Conservation (phyloP, 1,284 basidiomycete species). For the Leccinum variabile region DNA sequence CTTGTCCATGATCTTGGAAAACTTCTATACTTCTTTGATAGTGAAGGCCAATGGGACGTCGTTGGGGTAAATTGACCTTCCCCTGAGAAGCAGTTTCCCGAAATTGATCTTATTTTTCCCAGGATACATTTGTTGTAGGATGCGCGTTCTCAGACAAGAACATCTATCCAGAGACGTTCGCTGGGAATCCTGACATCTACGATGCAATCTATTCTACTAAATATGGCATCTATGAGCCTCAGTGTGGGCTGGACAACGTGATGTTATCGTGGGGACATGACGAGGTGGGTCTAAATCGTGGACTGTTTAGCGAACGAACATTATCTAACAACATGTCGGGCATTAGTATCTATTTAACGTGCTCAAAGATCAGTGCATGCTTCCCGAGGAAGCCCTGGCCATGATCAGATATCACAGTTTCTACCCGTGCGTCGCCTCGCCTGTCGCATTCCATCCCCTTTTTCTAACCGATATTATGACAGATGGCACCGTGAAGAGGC, state of each 20-base stretch:
- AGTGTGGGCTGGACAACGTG: slow-evolving; percentile 88
- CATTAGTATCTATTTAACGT: slow-evolving; percentile 74
- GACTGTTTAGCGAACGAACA: slow-evolving; percentile 4
- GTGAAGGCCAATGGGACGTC: slow-evolving; percentile 90
- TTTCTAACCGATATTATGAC: slow-evolving; percentile 9
- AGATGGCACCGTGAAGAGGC: slow-evolving; percentile 87
- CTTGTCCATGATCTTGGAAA: slow-evolving; percentile 90
- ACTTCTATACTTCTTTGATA: slow-evolving; percentile 78
- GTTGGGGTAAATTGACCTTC: slow-evolving; percentile 57
- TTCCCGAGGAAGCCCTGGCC: slow-evolving; percentile 80
- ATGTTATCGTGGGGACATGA: slow-evolving; percentile 93
- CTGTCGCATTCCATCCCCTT: background rate
- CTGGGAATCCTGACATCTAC: slow-evolving; percentile 71
- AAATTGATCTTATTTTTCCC: slow-evolving; percentile 16
- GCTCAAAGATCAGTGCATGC: slow-evolving; percentile 73
- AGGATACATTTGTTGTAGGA: slow-evolving; percentile 89
- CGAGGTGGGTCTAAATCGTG: slow-evolving; percentile 49
- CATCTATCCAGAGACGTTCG: slow-evolving; percentile 86
- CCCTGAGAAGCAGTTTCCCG: background rate
- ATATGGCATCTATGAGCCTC: slow-evolving; percentile 79
- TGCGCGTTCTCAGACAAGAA: slow-evolving; percentile 83
- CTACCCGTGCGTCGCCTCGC: slow-evolving; percentile 62
- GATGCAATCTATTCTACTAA: slow-evolving; percentile 78
- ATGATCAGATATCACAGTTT: slow-evolving; percentile 96
- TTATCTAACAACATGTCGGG: slow-evolving; percentile 14